A percentile compares a stretch with the other conserved stretches of the same genome.
These are phyloP conservation scores for Nectriaceae sp. DNA, from an alignment of 2,329 filamentous ascomycete species.

Conservation along the genomic window DNA sequence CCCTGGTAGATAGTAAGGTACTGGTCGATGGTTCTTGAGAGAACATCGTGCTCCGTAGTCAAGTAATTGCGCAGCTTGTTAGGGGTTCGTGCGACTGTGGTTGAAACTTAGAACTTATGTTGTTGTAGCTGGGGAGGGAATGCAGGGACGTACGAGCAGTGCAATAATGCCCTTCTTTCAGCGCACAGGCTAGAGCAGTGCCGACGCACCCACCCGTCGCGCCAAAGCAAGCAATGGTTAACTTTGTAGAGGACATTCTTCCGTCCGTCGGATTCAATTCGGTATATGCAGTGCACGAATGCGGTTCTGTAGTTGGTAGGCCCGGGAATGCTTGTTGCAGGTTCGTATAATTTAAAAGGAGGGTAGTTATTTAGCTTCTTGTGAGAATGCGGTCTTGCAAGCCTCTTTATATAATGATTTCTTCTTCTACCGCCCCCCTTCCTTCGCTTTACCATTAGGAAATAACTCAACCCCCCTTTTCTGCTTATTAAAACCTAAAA, in stretches of 20 bases:
- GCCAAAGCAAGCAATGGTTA: slow-evolving; percentile 4
- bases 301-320: too few species aligned
- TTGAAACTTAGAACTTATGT: background rate
- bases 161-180: slow-evolving; percentile 1
- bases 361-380: too few species aligned
- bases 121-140: background rate
- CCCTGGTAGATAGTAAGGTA: slow-evolving; percentile 2
- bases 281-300: too few species aligned
- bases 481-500: too few species aligned
- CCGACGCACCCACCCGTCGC: slow-evolving; percentile 4
- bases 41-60: background rate
- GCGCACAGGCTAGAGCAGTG: background rate
- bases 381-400: too few species aligned
- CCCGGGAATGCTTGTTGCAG: too few species aligned
- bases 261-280: background rate
- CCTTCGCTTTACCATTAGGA: too few species aligned
- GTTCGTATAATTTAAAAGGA: too few species aligned
- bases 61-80: background rate
- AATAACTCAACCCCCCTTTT: too few species aligned
- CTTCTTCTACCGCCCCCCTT: too few species aligned
- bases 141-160: background rate
- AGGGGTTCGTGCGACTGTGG: background rate
- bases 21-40: background rate
- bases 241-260: background rate
- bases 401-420: too few species aligned